A percentile compares a stretch with the other conserved stretches of the same genome.
Conservation (phyloP, 768 basidiomycete genomes). For the Mycena floridula region DNA sequence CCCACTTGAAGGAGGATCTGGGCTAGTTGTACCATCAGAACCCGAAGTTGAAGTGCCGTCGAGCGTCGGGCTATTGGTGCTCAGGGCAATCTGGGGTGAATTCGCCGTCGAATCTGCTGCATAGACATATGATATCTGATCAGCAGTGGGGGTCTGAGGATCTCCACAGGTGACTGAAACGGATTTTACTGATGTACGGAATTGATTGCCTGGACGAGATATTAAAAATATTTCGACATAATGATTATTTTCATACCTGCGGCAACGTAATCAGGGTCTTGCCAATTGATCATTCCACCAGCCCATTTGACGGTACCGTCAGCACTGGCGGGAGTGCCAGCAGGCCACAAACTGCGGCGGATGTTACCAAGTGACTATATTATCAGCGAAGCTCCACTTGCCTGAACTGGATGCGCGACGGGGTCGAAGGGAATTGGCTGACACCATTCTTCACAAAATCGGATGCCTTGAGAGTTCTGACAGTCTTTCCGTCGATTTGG, state of each 20-base stretch:
- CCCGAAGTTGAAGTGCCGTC: conserved; percentile 33
- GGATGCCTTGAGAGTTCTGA: conserved; percentile 59
- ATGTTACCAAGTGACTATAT: too few species aligned
- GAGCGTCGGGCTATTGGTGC: conserved; percentile 51
- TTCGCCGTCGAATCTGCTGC: conserved; percentile 44
- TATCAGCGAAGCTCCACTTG: too few species aligned
- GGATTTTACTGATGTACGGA: conserved; percentile 57
- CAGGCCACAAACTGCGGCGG: conserved; percentile 65
- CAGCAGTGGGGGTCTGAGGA: conserved; percentile 30
- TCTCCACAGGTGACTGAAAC: conserved; percentile 62
- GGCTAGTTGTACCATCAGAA: too few species aligned
- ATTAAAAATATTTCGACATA: neutral
- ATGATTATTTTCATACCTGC: neutral
- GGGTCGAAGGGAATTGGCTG: conserved; percentile 66
- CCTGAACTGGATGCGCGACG: conserved; percentile 78
- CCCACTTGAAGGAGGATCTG: too few species aligned
- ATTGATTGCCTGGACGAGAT: conserved; percentile 44
- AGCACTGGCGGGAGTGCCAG: conserved; percentile 56
- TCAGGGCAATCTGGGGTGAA: conserved; percentile 49
- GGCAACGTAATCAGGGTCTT: conserved; percentile 61
- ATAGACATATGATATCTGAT: conserved; percentile 62
- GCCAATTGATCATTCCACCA: conserved; percentile 79
- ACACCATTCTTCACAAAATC: conserved; percentile 54
- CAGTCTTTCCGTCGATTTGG: conserved; percentile 62
- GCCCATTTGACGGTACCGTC: conserved; percentile 75